Evolutionary conservation across 768 basidiomycete genomes (phyloP).

Genomic region (Amylocystis lapponica): DNA sequence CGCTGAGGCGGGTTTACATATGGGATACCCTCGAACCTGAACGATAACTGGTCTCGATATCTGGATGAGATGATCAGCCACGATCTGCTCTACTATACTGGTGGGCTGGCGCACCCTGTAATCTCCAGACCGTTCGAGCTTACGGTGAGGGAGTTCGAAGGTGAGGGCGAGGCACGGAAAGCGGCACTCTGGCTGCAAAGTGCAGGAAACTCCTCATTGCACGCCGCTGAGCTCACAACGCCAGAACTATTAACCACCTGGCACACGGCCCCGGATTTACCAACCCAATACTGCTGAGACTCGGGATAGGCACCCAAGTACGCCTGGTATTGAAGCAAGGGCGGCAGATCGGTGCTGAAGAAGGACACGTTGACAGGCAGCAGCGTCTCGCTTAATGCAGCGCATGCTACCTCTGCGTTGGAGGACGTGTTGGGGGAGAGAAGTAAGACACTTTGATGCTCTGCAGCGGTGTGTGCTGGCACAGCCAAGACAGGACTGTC

Average conservation of each 20-base stretch:
- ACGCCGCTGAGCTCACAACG: conserved; percentile 12
- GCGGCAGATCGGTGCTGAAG: conserved; percentile 14
- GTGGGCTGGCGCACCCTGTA: conserved; percentile 16
- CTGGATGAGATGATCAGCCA: no score
- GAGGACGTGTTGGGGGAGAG: conserved; percentile 8
- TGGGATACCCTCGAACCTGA: conserved; percentile 48
- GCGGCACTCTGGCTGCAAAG: conserved; percentile 20
- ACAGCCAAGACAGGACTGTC: no score
- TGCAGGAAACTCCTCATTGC: conserved; percentile 14
- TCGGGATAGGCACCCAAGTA: conserved; percentile 12
- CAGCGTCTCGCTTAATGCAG: conserved; percentile 16
- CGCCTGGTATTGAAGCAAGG: conserved; percentile 19
- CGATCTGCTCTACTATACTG: no score
- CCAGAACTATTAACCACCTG: conserved; percentile 18
- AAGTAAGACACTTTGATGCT: conserved; percentile 17
- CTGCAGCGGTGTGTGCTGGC: conserved; percentile 14
- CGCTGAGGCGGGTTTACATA: conserved; percentile 39
- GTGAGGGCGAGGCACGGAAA: conserved; percentile 9
- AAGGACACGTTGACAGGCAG: conserved; percentile 16
- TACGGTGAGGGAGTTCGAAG: conserved; percentile 13
- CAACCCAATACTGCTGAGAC: conserved; percentile 18
- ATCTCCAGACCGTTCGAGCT: conserved; percentile 15
- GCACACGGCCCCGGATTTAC: conserved; percentile 10
- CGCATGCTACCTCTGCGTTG: conserved; percentile 13
- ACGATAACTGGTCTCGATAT: conserved; percentile 41